Base-by-base conservation (phyloP, 768 basidiomycete species). In the Tephrocybe sp. region DNA sequence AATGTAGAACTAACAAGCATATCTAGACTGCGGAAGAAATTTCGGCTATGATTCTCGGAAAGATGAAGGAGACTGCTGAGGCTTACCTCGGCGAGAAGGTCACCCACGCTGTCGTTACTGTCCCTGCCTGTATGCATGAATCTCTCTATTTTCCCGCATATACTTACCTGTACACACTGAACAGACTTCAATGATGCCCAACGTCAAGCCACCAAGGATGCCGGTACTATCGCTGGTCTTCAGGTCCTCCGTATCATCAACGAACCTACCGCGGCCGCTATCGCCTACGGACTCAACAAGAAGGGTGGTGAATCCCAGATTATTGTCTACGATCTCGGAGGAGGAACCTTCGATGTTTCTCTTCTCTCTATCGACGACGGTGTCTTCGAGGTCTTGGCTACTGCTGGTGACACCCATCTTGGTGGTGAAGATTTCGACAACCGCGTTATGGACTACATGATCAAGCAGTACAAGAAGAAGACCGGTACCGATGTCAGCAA, bases 1-100 rank as follows among this genome's bases (percentile, higher is more conserved):
- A 23, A 19, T 23, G n/a, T 7, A 20, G 26, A 26, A 23, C 26
- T 7, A 23, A 44, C 17, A n/a, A n/a, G 41, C 33, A 42, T 36
- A 17, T 52, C n/a, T 14, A 93, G 92, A 85, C 91, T 0, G 89
- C 94, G 6, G 94, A 96, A 69, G 93, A 97, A 73, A 84, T 98
- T 60, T 89, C 85, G 38, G 94, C 96, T 51, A 98, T 98, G 96
- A 80, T 98, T 62, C 77, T 98, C 49, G 75, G 70, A 53, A 98
- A 98, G 80, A 98, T 98, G 96, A 98, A 97, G 81, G 96, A 98
- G 77, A 98, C 93, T 22, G 96, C 96, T 51, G 96, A 98, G 79
- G 89, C 94, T 14, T 98, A 96, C 73, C 89, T 98, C 53, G 94
- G 94, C 62, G 82, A 92, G 64, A 89, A 91, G 70, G 94, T 98